Evolutionary conservation across 2,329 filamentous ascomycete genomes (phyloP).

Genomic region (Colletotrichum gigasporum): DNA sequence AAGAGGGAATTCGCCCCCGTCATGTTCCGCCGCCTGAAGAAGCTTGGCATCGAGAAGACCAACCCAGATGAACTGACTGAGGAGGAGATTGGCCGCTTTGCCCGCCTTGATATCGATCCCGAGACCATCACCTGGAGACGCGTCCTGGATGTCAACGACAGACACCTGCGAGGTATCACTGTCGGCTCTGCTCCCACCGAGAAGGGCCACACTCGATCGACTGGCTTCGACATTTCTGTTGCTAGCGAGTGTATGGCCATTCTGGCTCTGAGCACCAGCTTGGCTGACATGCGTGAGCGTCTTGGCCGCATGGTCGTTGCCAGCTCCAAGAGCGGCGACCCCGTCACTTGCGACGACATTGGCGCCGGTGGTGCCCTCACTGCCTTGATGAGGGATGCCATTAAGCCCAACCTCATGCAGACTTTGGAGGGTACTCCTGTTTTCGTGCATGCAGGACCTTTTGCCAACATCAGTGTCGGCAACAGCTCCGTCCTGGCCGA

Average conservation of each 20-base stretch:
- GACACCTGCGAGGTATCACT: constrained; percentile 89
- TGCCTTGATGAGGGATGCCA: constrained; percentile 96
- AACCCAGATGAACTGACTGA: constrained; percentile 89
- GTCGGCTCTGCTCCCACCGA: constrained; percentile 90
- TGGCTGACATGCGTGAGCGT: constrained; percentile 90
- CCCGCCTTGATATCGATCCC: constrained; percentile 94
- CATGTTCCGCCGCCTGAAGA: constrained; percentile 93
- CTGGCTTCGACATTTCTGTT: constrained; percentile 97
- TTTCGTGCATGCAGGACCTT: constrained; percentile 96
- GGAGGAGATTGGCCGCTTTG: constrained; percentile 88
- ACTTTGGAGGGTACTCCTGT: constrained; percentile 96
- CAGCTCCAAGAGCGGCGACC: constrained; percentile 84
- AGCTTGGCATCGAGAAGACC: constrained; percentile 95
- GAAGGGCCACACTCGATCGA: constrained; percentile 87
- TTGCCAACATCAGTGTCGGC: constrained; percentile 98
- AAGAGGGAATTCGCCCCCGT: constrained; percentile 86
- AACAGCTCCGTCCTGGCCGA: constrained; percentile 96
- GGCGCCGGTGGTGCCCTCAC: constrained; percentile 92
- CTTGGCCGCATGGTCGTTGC: constrained; percentile 96
- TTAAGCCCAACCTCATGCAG: constrained; percentile 99
- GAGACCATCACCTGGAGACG: constrained; percentile 97
- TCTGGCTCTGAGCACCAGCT: constrained; percentile 87
- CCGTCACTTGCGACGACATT: constrained; percentile 95
- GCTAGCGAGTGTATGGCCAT: constrained; percentile 99
- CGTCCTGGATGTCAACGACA: constrained; percentile 96